Percentiles rank a stretch among this genome's conserved stretches.
Conservation (phyloP, 2,329 filamentous ascomycete genomes). For the Alternaria sp. region DNA sequence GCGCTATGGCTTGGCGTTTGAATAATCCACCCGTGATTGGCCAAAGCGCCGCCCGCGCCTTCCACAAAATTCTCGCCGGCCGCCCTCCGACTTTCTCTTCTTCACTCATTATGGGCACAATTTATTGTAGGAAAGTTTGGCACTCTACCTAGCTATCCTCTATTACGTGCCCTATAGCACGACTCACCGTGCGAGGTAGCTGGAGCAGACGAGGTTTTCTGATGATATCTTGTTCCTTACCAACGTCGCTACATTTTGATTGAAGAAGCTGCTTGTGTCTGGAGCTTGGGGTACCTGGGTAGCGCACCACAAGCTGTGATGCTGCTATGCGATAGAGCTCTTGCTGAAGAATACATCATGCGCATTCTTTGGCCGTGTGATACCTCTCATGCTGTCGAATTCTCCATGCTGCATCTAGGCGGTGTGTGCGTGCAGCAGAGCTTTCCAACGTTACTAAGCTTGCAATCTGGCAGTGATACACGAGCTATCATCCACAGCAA, state of each 20-base stretch:
- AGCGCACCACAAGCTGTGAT: background rate
- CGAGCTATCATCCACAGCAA: background rate
- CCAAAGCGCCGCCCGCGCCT: slow-evolving; percentile 27
- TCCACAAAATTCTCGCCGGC: slow-evolving; percentile 39
- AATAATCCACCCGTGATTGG: slow-evolving; percentile 46
- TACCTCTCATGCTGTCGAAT: background rate
- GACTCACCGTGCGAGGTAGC: slow-evolving; percentile 66
- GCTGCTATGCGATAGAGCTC: background rate
- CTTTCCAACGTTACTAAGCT: background rate
- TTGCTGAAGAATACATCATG: background rate
- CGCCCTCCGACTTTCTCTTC: slow-evolving; percentile 41
- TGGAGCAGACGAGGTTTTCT: slow-evolving; percentile 69
- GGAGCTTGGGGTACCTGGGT: background rate
- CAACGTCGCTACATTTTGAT: slow-evolving; percentile 67
- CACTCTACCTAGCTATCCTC: slow-evolving; percentile 64
- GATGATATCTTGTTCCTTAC: slow-evolving; percentile 73
- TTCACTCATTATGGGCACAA: slow-evolving; percentile 68
- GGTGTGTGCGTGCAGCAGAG: background rate
- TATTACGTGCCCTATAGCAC: slow-evolving; percentile 70
- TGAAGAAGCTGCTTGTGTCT: slow-evolving; percentile 5
- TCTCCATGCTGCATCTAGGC: background rate
- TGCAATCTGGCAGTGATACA: background rate
- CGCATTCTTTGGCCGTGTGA: background rate
- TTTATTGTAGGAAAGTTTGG: slow-evolving; percentile 72
- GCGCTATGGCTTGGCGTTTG: slow-evolving; percentile 26